Evolutionary conservation across 2,329 filamentous ascomycete species (phyloP), one percentile per base, ranked within the genome.

Genomic region (Monilinia aucupariae): DNA sequence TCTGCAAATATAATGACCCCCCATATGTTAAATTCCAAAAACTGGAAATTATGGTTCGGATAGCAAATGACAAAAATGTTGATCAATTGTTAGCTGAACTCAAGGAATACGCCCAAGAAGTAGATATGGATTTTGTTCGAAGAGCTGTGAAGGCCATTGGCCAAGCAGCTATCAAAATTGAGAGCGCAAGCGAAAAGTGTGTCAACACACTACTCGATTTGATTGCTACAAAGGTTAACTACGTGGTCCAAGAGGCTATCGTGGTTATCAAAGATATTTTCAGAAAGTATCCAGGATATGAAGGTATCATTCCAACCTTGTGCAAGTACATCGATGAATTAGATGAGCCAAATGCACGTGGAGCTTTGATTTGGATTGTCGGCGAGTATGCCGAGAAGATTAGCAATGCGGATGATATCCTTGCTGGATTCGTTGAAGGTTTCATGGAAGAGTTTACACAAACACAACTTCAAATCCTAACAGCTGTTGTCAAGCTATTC

Each of bases 241-340:
- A 99, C 73, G 94, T 99, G 56, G 94, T 99, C 13, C 94, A 99
- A 76, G 94, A 99, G 77, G 93, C 94, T 0, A 88, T 97, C 66
- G 91, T 99, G n/a, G 94, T 99, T 54, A 96, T 97, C 80, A 97
- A 96, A 79, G 94, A 99, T 69, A 97, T 99, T 66, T 89, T 99
- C 78, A 85, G 94, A 69, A 96, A 96, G 76, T 99, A 99, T 71
- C 92, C 93, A 10, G 94, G 94, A 25, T 99, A 97, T 72, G 94
- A 99, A 77, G 94, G 92, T 34, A 96, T 99, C 69, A 99, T 99
- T 70, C 93, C 93, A 3, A 96, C 92, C 0, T 82, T 99, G 17
- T 99, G 96, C 79, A 86, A 97, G 75, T 91, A 96, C 73, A 97
- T 99, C 66, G 94, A 99, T 71, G 94, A 99, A 70, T 77, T 99